Evolutionary conservation across 1,284 basidiomycete genomes (phyloP).

Genomic region (Mrakiaceae sp.): DNA sequence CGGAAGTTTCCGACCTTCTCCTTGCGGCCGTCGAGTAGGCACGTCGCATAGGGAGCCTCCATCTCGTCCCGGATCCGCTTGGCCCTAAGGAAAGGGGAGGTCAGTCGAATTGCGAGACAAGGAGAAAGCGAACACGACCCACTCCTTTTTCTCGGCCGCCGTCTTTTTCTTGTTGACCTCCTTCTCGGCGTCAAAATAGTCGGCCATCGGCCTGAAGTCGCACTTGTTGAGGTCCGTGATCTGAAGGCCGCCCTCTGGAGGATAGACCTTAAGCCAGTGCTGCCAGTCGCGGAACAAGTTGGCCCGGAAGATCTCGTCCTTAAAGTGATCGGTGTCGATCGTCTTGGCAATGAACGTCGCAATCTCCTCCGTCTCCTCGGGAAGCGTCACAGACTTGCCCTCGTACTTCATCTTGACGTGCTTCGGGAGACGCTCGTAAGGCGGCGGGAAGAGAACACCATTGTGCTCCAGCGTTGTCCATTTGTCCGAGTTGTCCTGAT

Average conservation of each 20-base stretch:
- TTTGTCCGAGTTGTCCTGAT: constrained; percentile 62
- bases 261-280: constrained; percentile 62
- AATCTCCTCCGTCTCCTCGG: constrained; percentile 85
- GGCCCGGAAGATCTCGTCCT: constrained; percentile 77
- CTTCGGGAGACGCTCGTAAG: constrained; percentile 75
- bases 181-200: constrained; percentile 82
- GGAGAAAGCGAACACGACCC: constrained; percentile 16
- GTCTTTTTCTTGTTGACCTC: constrained; percentile 85
- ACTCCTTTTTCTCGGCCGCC: constrained; percentile 73
- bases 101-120: background rate
- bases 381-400: constrained; percentile 65
- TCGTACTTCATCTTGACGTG: constrained; percentile 92
- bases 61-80: constrained; percentile 74
- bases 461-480: constrained; percentile 90
- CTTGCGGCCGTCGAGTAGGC: constrained; percentile 84
- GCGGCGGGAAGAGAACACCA: constrained; percentile 91
- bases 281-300: constrained; percentile 96
- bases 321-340: constrained; percentile 84
- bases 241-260: constrained; percentile 72
- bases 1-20: constrained; percentile 98
- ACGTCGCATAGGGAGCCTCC: constrained; percentile 75
- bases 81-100: constrained; percentile 28
- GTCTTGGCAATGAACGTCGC: constrained; percentile 93
- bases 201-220: constrained; percentile 91
- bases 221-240: constrained; percentile 71